Conservation (phyloP, 2,329 filamentous ascomycete species). For the Fonsecaea erecta region DNA sequence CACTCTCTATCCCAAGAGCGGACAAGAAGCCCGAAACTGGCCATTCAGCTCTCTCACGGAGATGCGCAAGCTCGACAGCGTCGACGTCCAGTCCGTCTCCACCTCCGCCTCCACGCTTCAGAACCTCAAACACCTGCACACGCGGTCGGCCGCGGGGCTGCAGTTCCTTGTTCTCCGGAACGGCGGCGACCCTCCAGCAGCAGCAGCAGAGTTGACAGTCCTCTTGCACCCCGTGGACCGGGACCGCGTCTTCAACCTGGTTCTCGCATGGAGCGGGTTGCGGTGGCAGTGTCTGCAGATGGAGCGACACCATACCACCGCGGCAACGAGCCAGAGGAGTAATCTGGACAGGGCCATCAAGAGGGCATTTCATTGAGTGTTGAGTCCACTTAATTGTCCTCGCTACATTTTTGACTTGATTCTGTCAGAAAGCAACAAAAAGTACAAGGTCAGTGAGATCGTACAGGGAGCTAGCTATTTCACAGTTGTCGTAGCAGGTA, state of each 20-base stretch:
- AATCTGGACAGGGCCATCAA: conserved; percentile 29
- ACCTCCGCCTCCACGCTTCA: conserved; percentile 17
- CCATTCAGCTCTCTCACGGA: conserved; percentile 24
- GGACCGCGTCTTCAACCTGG: conserved; percentile 38
- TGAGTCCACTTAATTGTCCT: not conserved
- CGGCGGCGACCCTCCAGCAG: too few relatives aligned
- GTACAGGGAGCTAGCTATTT: too few relatives aligned
- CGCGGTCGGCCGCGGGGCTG: conserved; percentile 18
- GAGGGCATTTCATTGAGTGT: conserved; percentile 28
- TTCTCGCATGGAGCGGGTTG: conserved; percentile 37
- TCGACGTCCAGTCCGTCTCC: conserved; percentile 4
- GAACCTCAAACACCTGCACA: conserved; percentile 24
- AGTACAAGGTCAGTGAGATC: too few relatives aligned
- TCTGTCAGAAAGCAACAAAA: too few relatives aligned
- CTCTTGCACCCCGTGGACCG: conserved; percentile 31
- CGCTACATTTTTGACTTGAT: too few relatives aligned
- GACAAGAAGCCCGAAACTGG: conserved; percentile 10
- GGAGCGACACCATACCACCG: conserved; percentile 30
- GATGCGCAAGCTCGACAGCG: conserved; percentile 30
- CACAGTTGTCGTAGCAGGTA: not conserved
- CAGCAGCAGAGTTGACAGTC: conserved; percentile 20
- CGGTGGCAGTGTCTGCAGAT: conserved; percentile 36
- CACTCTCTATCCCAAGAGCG: not conserved
- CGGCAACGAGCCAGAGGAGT: conserved; percentile 12
- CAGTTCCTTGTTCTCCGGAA: conserved; percentile 18